phyloP scores from a whole-genome alignment of 2,329 filamentous ascomycete species.

The Neobulgaria alba region DNA sequence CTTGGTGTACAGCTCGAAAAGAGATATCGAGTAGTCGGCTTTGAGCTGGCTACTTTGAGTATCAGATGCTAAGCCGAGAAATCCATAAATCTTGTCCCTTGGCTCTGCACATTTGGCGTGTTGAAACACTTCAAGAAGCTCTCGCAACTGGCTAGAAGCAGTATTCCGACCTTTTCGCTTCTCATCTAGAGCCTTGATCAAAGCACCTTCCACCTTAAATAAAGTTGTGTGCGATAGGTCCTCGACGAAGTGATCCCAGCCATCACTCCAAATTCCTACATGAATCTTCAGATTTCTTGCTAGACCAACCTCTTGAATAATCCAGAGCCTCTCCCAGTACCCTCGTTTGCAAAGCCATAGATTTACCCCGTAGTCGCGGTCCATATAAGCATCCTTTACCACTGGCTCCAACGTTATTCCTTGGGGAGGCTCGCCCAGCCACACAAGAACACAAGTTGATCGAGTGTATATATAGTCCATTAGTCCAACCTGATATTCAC shows the following conservation, averaged over 20 bases:
- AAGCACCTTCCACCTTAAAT: not conserved
- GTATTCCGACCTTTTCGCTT: constrained; percentile 1
- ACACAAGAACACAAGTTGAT: constrained; percentile 13
- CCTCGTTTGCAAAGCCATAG: not conserved
- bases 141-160: not conserved
- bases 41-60: constrained; percentile 1
- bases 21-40: constrained; percentile 3
- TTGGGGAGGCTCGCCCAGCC: constrained; percentile 10
- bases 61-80: constrained; percentile 5
- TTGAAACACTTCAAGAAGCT: constrained; percentile 3
- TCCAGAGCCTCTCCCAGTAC: constrained; percentile 1
- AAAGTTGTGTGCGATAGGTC: not conserved
- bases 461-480: constrained; percentile 18
- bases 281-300: constrained; percentile 1
- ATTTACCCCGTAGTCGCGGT: not conserved
- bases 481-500: constrained; percentile 12
- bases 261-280: not conserved
- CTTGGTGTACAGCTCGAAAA: not conserved
- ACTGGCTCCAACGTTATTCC: not conserved
- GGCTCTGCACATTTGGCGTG: constrained; percentile 4
- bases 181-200: not conserved
- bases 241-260: not conserved
- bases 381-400: not conserved
- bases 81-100: constrained; percentile 8
- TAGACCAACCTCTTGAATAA: constrained; percentile 6